Percentiles rank a stretch among this genome's conserved stretches.
Conservation (phyloP, 108 stramenopile genomes). For the Cyclostephanos invisitatus region DNA sequence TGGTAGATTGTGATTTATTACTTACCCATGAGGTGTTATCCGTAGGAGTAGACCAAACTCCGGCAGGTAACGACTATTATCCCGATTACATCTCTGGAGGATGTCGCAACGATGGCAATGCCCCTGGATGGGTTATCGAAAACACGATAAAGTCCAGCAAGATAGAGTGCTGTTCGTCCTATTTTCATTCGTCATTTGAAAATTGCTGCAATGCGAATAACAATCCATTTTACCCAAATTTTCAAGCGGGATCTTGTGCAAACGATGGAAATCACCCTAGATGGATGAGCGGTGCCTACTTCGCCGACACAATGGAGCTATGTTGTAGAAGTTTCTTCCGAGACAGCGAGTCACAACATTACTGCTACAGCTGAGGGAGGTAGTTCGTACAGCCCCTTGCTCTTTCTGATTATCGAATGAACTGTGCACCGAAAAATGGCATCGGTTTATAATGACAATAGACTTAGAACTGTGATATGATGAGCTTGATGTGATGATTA, state of each 20-base stretch:
- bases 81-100: conserved; percentile 8
- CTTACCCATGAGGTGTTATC: not conserved
- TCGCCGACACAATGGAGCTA: not conserved
- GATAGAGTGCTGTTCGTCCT: conserved; percentile 8
- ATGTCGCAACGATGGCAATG: conserved; percentile 22
- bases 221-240: conserved; percentile 31
- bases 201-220: conserved; percentile 8
- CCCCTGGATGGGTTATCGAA: conserved; percentile 7
- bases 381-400: too few species aligned
- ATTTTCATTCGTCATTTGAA: not conserved
- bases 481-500: too few species aligned
- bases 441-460: too few species aligned
- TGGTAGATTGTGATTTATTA: not conserved
- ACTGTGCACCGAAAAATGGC: too few species aligned
- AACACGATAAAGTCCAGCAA: not conserved
- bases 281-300: conserved; percentile 29
- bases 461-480: too few species aligned
- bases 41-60: not conserved
- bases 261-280: conserved; percentile 31
- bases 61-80: not conserved
- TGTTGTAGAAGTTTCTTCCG: conserved; percentile 27
- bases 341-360: too few species aligned
- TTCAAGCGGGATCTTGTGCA: conserved; percentile 5
- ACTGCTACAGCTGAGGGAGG: too few species aligned
- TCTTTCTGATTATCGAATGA: too few species aligned